Evolutionary conservation across 2,329 filamentous ascomycete species (phyloP).

Genomic region (Penicillium brasilianum): DNA sequence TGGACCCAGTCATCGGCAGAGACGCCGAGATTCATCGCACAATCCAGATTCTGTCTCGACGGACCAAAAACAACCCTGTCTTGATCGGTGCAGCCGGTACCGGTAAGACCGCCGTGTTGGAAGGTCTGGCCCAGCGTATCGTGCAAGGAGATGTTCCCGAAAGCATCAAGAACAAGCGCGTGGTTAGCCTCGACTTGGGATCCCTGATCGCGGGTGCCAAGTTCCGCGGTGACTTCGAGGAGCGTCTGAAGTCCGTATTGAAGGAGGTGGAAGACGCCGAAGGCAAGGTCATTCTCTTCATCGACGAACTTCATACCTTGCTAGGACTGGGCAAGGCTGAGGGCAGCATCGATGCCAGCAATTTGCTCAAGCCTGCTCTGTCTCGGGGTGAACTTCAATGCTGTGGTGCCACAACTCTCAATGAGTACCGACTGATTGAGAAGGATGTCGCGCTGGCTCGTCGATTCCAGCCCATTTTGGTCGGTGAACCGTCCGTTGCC

Average conservation of each 20-base stretch:
- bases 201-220: conserved; percentile 95
- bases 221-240: conserved; percentile 94
- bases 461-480: conserved; percentile 90
- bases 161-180: conserved; percentile 91
- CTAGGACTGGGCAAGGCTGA: conserved; percentile 93
- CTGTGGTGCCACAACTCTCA: conserved; percentile 90
- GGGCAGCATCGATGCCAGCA: conserved; percentile 94
- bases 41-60: conserved; percentile 87
- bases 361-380: conserved; percentile 90
- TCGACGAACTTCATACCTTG: conserved; percentile 91
- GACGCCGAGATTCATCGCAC: conserved; percentile 91
- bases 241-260: conserved; percentile 86
- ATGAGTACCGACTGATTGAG: conserved; percentile 91
- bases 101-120: conserved; percentile 91
- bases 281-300: conserved; percentile 89
- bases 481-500: conserved; percentile 88
- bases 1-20: conserved; percentile 94
- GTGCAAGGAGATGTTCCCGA: conserved; percentile 92
- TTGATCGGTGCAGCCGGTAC: conserved; percentile 91
- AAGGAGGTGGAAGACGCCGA: conserved; percentile 89
- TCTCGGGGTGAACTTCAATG: conserved; percentile 92
- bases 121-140: conserved; percentile 88
- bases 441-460: conserved; percentile 93
- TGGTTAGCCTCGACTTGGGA: conserved; percentile 85
- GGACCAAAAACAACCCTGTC: conserved; percentile 96